phyloP scores from a whole-genome alignment of 768 basidiomycete species.

The Rubroboletus pulcherrimus region DNA sequence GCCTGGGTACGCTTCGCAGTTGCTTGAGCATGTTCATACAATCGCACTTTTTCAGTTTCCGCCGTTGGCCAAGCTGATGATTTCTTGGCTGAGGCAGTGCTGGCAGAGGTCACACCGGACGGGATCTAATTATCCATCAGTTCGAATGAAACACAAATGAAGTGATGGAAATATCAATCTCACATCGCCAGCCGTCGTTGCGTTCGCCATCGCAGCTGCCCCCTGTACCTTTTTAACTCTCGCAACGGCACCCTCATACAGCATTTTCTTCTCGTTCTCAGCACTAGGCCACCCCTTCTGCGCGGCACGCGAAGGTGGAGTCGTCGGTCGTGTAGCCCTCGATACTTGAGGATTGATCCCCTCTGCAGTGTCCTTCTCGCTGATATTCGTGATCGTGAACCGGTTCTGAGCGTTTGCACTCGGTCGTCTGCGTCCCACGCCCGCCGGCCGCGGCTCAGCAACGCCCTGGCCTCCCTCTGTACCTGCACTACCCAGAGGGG shows the following conservation, averaged over 20 bases:
- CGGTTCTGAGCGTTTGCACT: constrained; percentile 33
- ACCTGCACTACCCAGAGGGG: not conserved
- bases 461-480: constrained; percentile 2
- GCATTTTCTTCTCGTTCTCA: constrained; percentile 43
- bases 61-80: constrained; percentile 54
- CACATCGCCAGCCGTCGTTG: constrained; percentile 26
- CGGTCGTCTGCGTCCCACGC: constrained; percentile 29
- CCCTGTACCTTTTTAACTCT: constrained; percentile 40
- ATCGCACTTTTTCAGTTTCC: constrained; percentile 70
- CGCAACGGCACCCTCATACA: constrained; percentile 39
- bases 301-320: constrained; percentile 26
- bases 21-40: constrained; percentile 66
- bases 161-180: constrained; percentile 6
- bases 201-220: constrained; percentile 24
- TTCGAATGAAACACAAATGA: not conserved
- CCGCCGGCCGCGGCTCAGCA: constrained; percentile 5
- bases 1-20: constrained; percentile 61
- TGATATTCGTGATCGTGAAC: constrained; percentile 41
- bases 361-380: constrained; percentile 39
- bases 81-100: constrained; percentile 14
- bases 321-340: constrained; percentile 16
- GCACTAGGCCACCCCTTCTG: constrained; percentile 30
- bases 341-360: constrained; percentile 20
- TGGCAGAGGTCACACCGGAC: not conserved
- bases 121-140: constrained; percentile 12